Evolutionary conservation across 202 grass and related monocot species (phyloP).

Genomic region (Schoenoplectus triqueter): DNA sequence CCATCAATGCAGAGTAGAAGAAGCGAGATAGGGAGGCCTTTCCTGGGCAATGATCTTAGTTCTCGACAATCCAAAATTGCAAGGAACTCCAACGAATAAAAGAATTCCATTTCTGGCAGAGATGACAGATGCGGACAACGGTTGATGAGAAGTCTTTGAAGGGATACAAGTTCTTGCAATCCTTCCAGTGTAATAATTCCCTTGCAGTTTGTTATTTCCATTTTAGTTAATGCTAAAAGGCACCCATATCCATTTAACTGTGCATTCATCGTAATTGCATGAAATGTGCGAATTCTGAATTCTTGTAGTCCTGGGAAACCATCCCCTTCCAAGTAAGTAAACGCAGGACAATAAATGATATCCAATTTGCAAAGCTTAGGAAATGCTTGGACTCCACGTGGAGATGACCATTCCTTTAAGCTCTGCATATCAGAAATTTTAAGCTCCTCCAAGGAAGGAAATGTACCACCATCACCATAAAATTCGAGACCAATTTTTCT

Average conservation of each 20-base stretch:
- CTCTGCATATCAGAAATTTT: not conserved
- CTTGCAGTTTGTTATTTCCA: not conserved
- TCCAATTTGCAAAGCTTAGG: not conserved
- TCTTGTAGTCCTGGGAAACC: not conserved
- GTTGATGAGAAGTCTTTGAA: not conserved
- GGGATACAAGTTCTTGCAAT: not conserved
- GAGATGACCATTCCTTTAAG: not conserved
- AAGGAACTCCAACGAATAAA: not conserved
- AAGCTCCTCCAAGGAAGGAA: not conserved
- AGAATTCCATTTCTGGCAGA: not conserved
- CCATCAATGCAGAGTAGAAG: not conserved
- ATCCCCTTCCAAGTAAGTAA: not conserved
- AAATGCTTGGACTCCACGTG: not conserved
- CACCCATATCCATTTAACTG: not conserved
- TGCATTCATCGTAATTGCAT: not conserved
- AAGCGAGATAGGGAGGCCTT: not conserved
- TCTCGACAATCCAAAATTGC: not conserved
- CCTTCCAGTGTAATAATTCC: not conserved
- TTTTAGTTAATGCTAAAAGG: not conserved
- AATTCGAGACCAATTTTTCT: not conserved
- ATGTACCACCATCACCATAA: not conserved
- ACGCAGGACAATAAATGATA: not conserved
- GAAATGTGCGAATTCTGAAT: not conserved
- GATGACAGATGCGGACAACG: not conserved
- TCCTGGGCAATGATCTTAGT: not conserved